Evolutionary conservation across 2,329 filamentous ascomycete genomes (phyloP).

Genomic region (Golovinomyces cichoracearum): DNA sequence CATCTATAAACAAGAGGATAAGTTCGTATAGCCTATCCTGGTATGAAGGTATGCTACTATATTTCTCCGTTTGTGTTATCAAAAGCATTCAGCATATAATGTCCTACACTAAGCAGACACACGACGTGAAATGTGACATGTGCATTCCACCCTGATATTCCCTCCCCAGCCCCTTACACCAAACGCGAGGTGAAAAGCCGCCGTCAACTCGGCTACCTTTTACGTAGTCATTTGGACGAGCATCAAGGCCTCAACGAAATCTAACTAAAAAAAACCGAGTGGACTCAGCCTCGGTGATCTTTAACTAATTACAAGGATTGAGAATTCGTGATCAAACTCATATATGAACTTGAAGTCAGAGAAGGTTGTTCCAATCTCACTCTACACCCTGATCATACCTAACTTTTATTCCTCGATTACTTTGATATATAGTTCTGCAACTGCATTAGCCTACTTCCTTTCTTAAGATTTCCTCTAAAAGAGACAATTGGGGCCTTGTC

Average conservation of each 20-base stretch:
- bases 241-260: neutral
- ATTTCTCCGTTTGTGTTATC: neutral
- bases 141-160: neutral
- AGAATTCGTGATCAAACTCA: neutral
- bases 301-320: neutral
- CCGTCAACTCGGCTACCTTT: neutral
- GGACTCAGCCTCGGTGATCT: neutral
- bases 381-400: neutral
- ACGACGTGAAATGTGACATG: neutral
- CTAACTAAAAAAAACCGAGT: neutral
- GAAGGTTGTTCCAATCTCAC: neutral
- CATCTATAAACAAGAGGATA: neutral
- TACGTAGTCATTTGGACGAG: neutral
- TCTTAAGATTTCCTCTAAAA: too few species aligned
- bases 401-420: neutral
- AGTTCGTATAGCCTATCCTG: neutral
- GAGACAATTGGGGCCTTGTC: too few species aligned
- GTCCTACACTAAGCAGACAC: neutral
- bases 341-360: neutral
- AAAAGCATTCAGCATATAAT: neutral
- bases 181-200: neutral
- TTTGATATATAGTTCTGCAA: neutral
- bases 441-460: neutral
- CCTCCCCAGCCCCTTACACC: neutral
- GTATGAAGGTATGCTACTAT: neutral